phyloP scores from a whole-genome alignment of 2,329 filamentous ascomycete species.

The Trichoderma brevicompactum region DNA sequence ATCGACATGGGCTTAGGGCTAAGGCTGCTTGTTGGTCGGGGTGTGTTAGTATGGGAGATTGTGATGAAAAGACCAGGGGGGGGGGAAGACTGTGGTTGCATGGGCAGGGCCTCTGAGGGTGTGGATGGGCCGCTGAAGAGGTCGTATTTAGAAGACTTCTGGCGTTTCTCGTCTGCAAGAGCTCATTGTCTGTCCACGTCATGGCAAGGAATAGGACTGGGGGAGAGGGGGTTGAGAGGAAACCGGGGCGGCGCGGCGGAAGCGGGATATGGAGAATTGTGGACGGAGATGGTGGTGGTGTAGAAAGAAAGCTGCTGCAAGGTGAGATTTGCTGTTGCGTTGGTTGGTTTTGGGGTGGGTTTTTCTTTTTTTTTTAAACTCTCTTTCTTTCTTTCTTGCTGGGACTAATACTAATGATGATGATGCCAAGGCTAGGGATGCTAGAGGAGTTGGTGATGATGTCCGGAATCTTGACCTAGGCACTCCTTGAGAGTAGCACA shows the following conservation, averaged over 20 bases:
- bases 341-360: not conserved
- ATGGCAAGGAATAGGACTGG: not conserved
- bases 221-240: not conserved
- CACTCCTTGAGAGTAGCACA: no score
- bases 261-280: not conserved
- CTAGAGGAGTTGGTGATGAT: no score
- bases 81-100: not conserved
- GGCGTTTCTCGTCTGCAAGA: not conserved
- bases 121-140: slow-evolving; percentile 7
- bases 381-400: no score
- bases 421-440: no score
- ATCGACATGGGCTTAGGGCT: not conserved
- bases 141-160: slow-evolving; percentile 15
- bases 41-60: not conserved
- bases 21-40: not conserved
- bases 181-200: slow-evolving; percentile 5
- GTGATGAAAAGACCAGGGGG: slow-evolving; percentile 1
- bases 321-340: not conserved
- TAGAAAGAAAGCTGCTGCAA: not conserved
- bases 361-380: not conserved
- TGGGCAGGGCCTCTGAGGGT: not conserved
- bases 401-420: no score
- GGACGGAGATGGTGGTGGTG: not conserved
- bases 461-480: no score
- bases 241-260: slow-evolving; percentile 16